Base-by-base conservation (phyloP, 805 yeast genomes). In the Suhomyces sp. region DNA sequence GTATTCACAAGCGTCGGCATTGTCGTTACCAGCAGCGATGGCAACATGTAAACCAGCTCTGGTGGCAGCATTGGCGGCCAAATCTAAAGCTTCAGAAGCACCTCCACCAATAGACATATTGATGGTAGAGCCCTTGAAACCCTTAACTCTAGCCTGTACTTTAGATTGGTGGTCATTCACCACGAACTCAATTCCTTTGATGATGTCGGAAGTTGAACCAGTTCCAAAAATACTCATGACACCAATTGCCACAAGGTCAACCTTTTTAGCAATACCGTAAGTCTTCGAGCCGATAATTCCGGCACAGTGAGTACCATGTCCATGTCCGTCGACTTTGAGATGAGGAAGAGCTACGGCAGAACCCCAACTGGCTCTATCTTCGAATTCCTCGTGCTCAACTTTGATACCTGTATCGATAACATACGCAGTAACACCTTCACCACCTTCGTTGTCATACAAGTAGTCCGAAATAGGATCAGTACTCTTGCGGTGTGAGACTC, bases 71-170 rank as follows among this genome's bases (percentile, higher is more conserved):
- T 89, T 84, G 44, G 89, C 96, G 51, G 96, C 97, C 68, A 84
- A 61, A 65, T 90, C 96, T 60, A 92, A 80, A 7, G 96, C 84
- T 47, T 90, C 87, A 3, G 97, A 88, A 64, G 85, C 86, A 63
- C 96, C 96, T 68, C 97, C 97, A 63, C 97, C 97, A 54, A 92
- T 78, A 13, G 97, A 91, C 93, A 91, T 89, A 76, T 93, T 94
- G 46, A 91, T 93, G 21, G 91, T 83, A 35, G 94, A 86, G 57
- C 94, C 94, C 69, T 87, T 87, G 74, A 85, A 87, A 20, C 89
- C 87, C 66, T 81, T 79, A 63, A 79, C 77, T 55, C 70, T 73
- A 19, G 75, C 82, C 40, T 79, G 68, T 7, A 75, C 71, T 10
- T 60, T 65, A 4, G 78, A 76, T 15, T 65, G 57, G 48, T 62